Evolutionary conservation across 768 basidiomycete genomes (phyloP), one percentile per base, ranked within the genome.

Genomic region (Lactarius trivialis): DNA sequence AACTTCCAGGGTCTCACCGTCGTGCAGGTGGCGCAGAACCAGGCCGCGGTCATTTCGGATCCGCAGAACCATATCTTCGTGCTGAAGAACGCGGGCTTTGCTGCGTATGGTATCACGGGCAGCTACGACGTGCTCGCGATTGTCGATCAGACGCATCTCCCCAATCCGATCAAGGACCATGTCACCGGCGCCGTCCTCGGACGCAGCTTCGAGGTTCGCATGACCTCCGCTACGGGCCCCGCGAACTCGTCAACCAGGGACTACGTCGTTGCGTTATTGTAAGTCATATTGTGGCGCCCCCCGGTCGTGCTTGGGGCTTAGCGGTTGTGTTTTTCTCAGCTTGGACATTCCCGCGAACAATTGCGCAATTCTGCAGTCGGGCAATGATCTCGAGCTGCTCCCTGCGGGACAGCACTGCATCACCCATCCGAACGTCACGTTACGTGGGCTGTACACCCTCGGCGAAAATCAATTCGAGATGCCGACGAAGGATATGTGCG

Each of bases 11-110:
- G 91, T 55, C 75, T 93, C 63, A 90, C 87, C 0, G 79, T 89
- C n/a, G 89, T 93, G 0, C 91, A 93, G 69, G 91, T 92, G 24
- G 88, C 88, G 0, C 91, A 92, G 76, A 93, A 93, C 69, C 85
- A 86, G 69, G 87, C 87, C 3, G 89, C 89, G 0, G 86, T 90
- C 33, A 77, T 90, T 48, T 90, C 87, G 0, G 88, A 91, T 69
- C 89, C 88, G 51, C 78, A 84, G 68, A 91, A 91, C 64, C 85
- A 83, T 37, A 82, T 91, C 28, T 91, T 93, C 70, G 86, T 93
- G 19, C 77, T 92, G 68, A 89, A 86, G 72, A 88, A 89, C 68
- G 77, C 83, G 36, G 89, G 89, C 11, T 90, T 91, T 65, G 88
- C 88, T 17, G 85, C 90, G 1, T 88, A 84, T 68, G 88, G 87